Evolutionary conservation across 176 grass and related monocot species (phyloP).

Genomic region (Dendrocalamus sinicus): DNA sequence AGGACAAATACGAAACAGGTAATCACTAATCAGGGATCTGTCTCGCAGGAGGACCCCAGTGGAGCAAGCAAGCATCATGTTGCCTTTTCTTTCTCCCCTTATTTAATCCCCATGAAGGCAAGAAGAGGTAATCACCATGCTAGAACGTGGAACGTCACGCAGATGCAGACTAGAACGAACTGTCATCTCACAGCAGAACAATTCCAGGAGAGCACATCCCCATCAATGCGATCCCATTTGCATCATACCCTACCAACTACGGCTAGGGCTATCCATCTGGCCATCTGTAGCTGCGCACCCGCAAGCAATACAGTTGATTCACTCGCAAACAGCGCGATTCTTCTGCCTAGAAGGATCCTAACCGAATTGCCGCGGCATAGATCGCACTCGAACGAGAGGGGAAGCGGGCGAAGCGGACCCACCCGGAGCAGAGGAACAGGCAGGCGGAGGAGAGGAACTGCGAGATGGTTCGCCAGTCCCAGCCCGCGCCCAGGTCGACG

Average conservation of each 20-base stretch:
- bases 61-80: neutral
- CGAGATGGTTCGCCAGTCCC: slow-evolving; percentile 57
- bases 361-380: neutral
- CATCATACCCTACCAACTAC: neutral
- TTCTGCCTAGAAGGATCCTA: neutral
- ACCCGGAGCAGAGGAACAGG: slow-evolving; percentile 67
- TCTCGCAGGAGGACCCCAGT: neutral
- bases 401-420: slow-evolving; percentile 8
- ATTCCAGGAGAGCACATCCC: neutral
- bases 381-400: neutral
- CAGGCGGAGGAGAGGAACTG: slow-evolving; percentile 56
- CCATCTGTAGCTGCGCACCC: neutral
- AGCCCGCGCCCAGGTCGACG: slow-evolving; percentile 46
- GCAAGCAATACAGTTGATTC: neutral
- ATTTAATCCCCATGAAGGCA: neutral
- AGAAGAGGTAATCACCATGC: neutral
- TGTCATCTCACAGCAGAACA: neutral
- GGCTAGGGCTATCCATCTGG: neutral
- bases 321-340: neutral
- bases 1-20: neutral
- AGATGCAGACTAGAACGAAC: neutral
- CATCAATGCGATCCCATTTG: neutral
- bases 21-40: neutral
- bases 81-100: neutral
- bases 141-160: neutral